phyloP scores from a whole-genome alignment of 306 rosid species.

The Fragaria ananassa region DNA sequence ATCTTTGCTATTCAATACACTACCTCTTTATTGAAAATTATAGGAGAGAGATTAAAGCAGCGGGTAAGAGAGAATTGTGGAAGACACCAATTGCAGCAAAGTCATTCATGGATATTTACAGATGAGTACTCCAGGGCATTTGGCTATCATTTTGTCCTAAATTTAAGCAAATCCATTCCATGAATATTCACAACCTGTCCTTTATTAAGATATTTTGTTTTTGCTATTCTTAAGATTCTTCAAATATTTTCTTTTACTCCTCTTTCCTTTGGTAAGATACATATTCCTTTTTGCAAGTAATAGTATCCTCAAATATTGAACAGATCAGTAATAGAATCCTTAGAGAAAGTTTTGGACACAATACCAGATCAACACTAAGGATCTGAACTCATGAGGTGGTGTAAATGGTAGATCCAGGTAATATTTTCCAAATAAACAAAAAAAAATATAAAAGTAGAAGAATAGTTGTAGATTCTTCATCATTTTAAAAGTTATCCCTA shows the following conservation, averaged over 20 bases:
- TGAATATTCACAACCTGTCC: background rate
- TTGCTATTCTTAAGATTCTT: background rate
- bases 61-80: conserved; percentile 43
- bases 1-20: background rate
- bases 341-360: background rate
- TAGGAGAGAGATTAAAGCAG: conserved; percentile 18
- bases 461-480: background rate
- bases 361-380: background rate
- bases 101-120: background rate
- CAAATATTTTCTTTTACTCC: background rate
- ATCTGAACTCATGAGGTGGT: background rate
- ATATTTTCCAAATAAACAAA: background rate
- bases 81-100: conserved; percentile 5
- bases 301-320: background rate
- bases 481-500: background rate
- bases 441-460: background rate
- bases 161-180: conserved; percentile 14
- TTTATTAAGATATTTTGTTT: background rate
- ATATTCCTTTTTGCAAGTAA: background rate
- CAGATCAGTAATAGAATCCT: background rate
- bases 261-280: background rate
- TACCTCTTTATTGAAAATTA: conserved; percentile 7
- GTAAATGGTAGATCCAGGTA: background rate
- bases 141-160: conserved; percentile 23
- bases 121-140: background rate